These are phyloP conservation scores for Tetraselmis chui DNA, from an alignment of 139 green algal genomes.

Conservation along the genomic window DNA sequence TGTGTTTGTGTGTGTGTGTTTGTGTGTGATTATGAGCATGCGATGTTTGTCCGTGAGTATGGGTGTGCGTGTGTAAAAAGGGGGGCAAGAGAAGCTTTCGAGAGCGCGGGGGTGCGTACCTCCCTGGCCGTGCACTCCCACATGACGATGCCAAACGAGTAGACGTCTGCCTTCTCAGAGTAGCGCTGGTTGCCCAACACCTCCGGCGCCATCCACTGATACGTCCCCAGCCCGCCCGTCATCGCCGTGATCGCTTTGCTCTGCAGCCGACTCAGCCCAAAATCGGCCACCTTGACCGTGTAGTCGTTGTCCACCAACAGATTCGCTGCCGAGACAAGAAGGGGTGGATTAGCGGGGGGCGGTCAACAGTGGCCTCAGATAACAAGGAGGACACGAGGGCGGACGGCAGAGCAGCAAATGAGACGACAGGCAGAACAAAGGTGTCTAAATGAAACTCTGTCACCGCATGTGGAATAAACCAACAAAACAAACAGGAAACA, in stretches of 20 bases:
- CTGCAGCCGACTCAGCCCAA: slow-evolving; percentile 8
- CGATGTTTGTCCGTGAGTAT: too few species aligned
- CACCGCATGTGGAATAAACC: too few species aligned
- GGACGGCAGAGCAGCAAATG: too few species aligned
- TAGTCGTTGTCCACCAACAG: slow-evolving; percentile 45
- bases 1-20: too few species aligned
- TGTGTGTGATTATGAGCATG: too few species aligned
- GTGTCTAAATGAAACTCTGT: too few species aligned
- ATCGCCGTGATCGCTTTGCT: slow-evolving; percentile 2
- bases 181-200: slow-evolving; percentile 57
- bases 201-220: slow-evolving; percentile 56
- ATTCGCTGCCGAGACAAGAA: slow-evolving; percentile 31
- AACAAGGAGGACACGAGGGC: too few species aligned
- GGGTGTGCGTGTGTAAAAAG: too few species aligned
- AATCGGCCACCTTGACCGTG: slow-evolving; percentile 24
- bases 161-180: slow-evolving; percentile 60
- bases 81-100: neutral
- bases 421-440: too few species aligned
- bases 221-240: slow-evolving; percentile 54
- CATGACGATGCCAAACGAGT: slow-evolving; percentile 51
- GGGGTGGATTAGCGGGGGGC: neutral
- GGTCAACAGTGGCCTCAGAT: too few species aligned
- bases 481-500: too few species aligned
- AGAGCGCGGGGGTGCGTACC: neutral
- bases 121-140: slow-evolving; percentile 51